phyloP scores from a whole-genome alignment of 1,284 basidiomycete species.

The Papiliotrema terrestris region DNA sequence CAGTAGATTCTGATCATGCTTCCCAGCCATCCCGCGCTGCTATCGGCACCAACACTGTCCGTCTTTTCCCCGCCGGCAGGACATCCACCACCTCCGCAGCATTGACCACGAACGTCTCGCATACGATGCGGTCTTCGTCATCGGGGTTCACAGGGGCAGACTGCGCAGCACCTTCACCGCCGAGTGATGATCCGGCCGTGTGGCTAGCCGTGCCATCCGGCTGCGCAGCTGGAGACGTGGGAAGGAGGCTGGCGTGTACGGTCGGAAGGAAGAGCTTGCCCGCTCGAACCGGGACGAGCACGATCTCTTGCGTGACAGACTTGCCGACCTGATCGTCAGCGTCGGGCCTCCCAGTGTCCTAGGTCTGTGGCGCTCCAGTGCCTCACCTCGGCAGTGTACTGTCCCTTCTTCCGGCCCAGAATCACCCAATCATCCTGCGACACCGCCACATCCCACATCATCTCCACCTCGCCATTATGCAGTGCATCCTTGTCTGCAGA shows the following conservation, averaged over 20 bases:
- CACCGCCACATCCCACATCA: constrained; percentile 37
- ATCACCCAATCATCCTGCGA: constrained; percentile 42
- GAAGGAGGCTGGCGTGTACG: constrained; percentile 25
- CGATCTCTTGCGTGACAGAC: constrained; percentile 15
- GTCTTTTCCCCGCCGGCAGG: constrained; percentile 35
- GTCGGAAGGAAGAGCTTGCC: constrained; percentile 36
- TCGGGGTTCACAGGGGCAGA: background rate
- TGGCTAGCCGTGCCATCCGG: background rate
- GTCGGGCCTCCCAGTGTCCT: background rate
- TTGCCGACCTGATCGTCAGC: constrained; percentile 7
- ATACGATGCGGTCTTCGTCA: constrained; percentile 17
- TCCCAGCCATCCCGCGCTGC: background rate
- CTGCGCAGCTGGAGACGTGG: background rate
- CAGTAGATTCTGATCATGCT: background rate
- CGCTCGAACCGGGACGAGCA: constrained; percentile 39
- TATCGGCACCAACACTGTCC: constrained; percentile 37
- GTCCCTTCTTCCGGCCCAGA: constrained; percentile 40
- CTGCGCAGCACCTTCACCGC: background rate
- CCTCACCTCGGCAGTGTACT: constrained; percentile 28
- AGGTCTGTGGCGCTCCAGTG: background rate
- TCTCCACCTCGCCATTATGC: background rate
- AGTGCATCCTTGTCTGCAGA: no score
- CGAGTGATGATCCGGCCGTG: background rate
- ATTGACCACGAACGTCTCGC: constrained; percentile 47
- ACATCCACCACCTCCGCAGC: constrained; percentile 39